Evolutionary conservation across 2,329 filamentous ascomycete genomes (phyloP).

Genomic region (Phaeosphaeria sp.): DNA sequence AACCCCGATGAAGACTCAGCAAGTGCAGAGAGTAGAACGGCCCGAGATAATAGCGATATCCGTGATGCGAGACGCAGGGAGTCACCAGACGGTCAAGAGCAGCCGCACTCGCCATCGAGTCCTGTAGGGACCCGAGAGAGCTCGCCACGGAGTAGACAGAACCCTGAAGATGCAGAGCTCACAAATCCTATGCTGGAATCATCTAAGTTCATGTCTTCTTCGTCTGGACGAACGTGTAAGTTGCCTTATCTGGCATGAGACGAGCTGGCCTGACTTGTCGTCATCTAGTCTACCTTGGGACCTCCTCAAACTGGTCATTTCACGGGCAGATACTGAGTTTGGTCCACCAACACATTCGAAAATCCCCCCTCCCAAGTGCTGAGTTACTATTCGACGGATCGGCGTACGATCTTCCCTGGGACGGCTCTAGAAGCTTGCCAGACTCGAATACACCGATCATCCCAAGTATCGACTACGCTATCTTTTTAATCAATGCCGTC

Average conservation of each 20-base stretch:
- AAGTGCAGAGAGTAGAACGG: background rate
- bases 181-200: slow-evolving; percentile 33
- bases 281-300: slow-evolving; percentile 58
- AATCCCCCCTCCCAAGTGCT: slow-evolving; percentile 51
- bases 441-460: slow-evolving; percentile 48
- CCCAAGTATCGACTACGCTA: slow-evolving; percentile 59
- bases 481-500: slow-evolving; percentile 62
- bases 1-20: slow-evolving; percentile 1
- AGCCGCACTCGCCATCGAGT: slow-evolving; percentile 14
- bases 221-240: slow-evolving; percentile 28
- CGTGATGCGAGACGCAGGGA: slow-evolving; percentile 3
- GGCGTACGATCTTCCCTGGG: slow-evolving; percentile 61
- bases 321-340: slow-evolving; percentile 58
- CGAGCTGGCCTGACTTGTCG: slow-evolving; percentile 1
- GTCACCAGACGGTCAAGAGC: slow-evolving; percentile 11
- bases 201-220: slow-evolving; percentile 35
- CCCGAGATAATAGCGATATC: background rate
- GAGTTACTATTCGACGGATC: slow-evolving; percentile 59
- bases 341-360: slow-evolving; percentile 56
- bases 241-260: background rate
- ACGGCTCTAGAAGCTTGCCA: slow-evolving; percentile 46
- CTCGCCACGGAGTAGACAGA: slow-evolving; percentile 24
- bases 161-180: slow-evolving; percentile 25
- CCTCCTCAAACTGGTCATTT: slow-evolving; percentile 65
- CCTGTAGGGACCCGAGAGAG: slow-evolving; percentile 23